phyloP scores from a whole-genome alignment of 345 rosid species.

The Pugionium cornutum region DNA sequence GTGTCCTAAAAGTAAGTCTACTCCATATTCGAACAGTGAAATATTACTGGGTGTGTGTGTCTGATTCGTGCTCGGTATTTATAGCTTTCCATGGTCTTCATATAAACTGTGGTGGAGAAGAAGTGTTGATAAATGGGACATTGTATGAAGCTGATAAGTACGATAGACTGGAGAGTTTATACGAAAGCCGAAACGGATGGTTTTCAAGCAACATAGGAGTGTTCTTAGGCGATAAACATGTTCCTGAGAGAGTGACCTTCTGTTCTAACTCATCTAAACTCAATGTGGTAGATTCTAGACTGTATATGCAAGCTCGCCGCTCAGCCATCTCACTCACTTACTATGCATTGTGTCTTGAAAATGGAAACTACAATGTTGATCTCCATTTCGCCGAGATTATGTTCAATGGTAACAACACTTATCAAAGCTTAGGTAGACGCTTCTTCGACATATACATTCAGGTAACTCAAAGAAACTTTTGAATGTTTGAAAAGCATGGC shows the following conservation, averaged over 20 bases:
- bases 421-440: constrained; percentile 53
- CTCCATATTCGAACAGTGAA: background rate
- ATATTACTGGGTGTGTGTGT: background rate
- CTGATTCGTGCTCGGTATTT: background rate
- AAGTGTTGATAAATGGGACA: constrained; percentile 32
- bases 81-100: constrained; percentile 47
- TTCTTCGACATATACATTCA: constrained; percentile 64
- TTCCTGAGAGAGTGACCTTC: constrained; percentile 35
- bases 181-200: constrained; percentile 42
- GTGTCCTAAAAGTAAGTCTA: constrained; percentile 37
- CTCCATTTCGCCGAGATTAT: constrained; percentile 73
- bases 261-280: constrained; percentile 29
- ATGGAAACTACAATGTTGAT: constrained; percentile 53
- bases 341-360: constrained; percentile 53
- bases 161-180: constrained; percentile 41
- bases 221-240: constrained; percentile 51
- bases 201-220: constrained; percentile 62
- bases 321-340: constrained; percentile 61
- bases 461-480: constrained; percentile 36
- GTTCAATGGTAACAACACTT: constrained; percentile 47
- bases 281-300: constrained; percentile 32
- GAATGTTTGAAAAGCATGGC: background rate
- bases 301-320: constrained; percentile 50
- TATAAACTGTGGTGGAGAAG: constrained; percentile 64
- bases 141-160: constrained; percentile 52